phyloP scores from a whole-genome alignment of 805 yeast genomes.

The Clavispora asparagi region DNA sequence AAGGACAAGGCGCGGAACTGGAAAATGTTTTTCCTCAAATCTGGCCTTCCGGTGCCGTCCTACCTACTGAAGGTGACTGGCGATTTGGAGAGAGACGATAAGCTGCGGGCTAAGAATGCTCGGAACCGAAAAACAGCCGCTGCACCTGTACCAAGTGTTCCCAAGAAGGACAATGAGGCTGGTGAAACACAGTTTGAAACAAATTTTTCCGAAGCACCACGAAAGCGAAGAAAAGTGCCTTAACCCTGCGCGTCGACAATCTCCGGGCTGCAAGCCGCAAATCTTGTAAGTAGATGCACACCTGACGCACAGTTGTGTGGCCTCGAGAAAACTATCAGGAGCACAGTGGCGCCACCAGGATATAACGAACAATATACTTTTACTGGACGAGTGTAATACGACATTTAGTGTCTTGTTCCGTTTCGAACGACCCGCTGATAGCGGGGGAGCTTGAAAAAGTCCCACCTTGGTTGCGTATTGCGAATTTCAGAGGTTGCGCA shows the following conservation, averaged over 20 bases:
- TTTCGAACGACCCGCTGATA: too few relatives aligned
- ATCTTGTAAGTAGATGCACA: not conserved
- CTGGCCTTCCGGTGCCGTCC: slow-evolving; percentile 71
- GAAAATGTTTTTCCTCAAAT: slow-evolving; percentile 80
- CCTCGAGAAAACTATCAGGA: not conserved
- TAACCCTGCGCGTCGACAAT: not conserved
- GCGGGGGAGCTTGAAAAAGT: too few relatives aligned
- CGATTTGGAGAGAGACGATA: slow-evolving; percentile 57
- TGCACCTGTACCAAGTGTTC: slow-evolving; percentile 31
- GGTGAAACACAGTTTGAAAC: not conserved
- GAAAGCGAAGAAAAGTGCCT: not conserved
- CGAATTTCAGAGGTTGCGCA: not conserved
- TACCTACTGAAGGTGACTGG: slow-evolving; percentile 86
- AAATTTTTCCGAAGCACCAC: slow-evolving; percentile 4
- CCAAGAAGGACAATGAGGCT: slow-evolving; percentile 3
- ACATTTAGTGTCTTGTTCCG: too few relatives aligned
- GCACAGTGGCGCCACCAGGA: too few relatives aligned
- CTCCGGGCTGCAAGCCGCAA: not conserved
- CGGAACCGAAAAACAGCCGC: slow-evolving; percentile 35
- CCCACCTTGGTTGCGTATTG: too few relatives aligned
- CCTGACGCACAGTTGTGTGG: not conserved
- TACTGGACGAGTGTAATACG: too few relatives aligned
- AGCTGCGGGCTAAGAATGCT: slow-evolving; percentile 29
- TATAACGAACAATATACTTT: too few relatives aligned
- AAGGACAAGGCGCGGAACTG: slow-evolving; percentile 96